These are phyloP conservation scores for Nemania diffusa DNA, from an alignment of 2,329 filamentous ascomycete species.

Conservation along the genomic window DNA sequence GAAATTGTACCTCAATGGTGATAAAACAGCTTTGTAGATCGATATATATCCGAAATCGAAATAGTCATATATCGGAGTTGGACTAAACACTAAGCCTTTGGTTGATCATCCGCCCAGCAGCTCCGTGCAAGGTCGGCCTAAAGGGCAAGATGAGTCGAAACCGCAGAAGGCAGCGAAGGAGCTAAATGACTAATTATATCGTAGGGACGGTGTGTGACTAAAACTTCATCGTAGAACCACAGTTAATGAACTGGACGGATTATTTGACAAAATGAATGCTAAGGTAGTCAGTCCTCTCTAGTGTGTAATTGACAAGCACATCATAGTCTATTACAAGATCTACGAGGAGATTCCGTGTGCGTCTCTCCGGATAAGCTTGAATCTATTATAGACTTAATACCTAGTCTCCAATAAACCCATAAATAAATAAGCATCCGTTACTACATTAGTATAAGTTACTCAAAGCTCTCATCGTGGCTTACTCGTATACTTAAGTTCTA, in stretches of 20 bases:
- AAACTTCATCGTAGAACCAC: background rate
- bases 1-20: slow-evolving; percentile 37
- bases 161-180: background rate
- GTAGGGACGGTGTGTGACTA: background rate
- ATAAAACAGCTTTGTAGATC: slow-evolving; percentile 24
- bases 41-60: slow-evolving; percentile 31
- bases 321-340: background rate
- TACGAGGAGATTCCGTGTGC: no score
- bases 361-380: no score
- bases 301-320: background rate
- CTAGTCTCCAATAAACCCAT: no score
- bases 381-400: no score
- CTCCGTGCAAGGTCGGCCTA: background rate
- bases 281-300: background rate
- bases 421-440: no score
- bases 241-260: background rate
- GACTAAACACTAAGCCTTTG: slow-evolving; percentile 4
- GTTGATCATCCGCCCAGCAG: slow-evolving; percentile 3
- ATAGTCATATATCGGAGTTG: slow-evolving; percentile 17
- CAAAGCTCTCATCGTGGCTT: no score
- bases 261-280: no score
- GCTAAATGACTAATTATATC: background rate
- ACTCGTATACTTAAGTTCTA: no score
- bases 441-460: no score
- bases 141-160: background rate